Percentiles rank a stretch among this genome's conserved stretches.
phyloP scores from a whole-genome alignment of 257 asterid genomes.

The Solanum chmielewskii region DNA sequence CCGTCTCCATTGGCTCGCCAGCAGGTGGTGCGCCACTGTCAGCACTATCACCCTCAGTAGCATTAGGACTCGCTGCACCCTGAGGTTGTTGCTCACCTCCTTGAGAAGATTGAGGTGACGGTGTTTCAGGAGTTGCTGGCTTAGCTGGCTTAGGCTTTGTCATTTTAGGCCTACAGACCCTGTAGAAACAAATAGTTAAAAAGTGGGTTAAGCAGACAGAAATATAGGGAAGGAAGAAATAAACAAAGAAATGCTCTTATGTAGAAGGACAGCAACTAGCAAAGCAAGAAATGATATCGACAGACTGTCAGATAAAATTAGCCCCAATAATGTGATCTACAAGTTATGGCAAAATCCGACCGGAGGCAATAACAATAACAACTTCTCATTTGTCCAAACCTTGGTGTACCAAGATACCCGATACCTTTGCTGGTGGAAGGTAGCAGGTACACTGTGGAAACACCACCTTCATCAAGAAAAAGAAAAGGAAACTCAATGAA shows the following conservation, averaged over 20 bases:
- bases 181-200: constrained; percentile 1
- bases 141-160: constrained; percentile 78
- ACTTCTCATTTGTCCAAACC: background rate
- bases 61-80: constrained; percentile 15
- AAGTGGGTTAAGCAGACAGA: background rate
- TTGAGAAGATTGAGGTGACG: constrained; percentile 37
- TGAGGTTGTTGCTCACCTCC: constrained; percentile 47
- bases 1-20: constrained; percentile 67
- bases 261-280: background rate
- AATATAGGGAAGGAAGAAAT: background rate
- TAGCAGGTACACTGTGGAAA: background rate
- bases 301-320: background rate
- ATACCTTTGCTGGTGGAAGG: background rate
- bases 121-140: constrained; percentile 53
- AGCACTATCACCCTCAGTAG: constrained; percentile 6
- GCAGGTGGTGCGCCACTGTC: constrained; percentile 22
- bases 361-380: background rate
- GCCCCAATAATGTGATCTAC: background rate
- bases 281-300: background rate
- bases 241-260: background rate
- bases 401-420: background rate
- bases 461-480: background rate
- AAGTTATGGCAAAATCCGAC: background rate
- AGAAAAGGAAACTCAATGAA: background rate
- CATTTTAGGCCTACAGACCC: constrained; percentile 81